Conservation (phyloP, 2,329 filamentous ascomycete genomes). For the Drechslerella stenobrocha region DNA sequence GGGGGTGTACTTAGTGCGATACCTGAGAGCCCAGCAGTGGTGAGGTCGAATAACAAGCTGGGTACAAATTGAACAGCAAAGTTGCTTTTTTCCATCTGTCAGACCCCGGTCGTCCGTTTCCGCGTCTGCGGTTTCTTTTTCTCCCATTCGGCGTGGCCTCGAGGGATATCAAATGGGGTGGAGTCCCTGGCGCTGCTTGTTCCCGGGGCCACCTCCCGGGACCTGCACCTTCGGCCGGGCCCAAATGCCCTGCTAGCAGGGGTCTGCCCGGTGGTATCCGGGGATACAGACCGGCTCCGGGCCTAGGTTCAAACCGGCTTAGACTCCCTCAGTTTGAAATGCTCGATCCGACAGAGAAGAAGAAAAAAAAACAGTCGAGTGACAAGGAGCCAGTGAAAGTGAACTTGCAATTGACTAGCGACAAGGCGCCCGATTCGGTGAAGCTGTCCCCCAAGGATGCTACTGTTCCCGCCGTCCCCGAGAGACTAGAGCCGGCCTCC, state of each 20-base stretch:
- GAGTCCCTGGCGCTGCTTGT: background rate
- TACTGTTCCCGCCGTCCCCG: constrained; percentile 44
- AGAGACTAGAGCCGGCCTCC: constrained; percentile 29
- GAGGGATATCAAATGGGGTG: background rate
- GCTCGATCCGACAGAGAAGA: background rate
- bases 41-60: constrained; percentile 34
- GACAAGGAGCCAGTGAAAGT: background rate
- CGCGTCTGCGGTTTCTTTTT: constrained; percentile 15
- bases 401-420: background rate
- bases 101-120: constrained; percentile 23
- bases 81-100: constrained; percentile 23
- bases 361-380: background rate
- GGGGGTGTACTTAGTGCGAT: constrained; percentile 39
- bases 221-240: no score
- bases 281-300: no score
- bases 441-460: constrained; percentile 36
- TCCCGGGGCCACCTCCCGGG: no score
- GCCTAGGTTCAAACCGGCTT: background rate
- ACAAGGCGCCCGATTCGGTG: constrained; percentile 20
- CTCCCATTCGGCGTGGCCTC: background rate
- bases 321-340: constrained; percentile 1
- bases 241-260: no score
- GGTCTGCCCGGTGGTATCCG: no score
- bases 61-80: constrained; percentile 42
- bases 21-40: constrained; percentile 24